Conservation (phyloP, 495 filamentous ascomycete species). For the Talaromyces ruber region DNA sequence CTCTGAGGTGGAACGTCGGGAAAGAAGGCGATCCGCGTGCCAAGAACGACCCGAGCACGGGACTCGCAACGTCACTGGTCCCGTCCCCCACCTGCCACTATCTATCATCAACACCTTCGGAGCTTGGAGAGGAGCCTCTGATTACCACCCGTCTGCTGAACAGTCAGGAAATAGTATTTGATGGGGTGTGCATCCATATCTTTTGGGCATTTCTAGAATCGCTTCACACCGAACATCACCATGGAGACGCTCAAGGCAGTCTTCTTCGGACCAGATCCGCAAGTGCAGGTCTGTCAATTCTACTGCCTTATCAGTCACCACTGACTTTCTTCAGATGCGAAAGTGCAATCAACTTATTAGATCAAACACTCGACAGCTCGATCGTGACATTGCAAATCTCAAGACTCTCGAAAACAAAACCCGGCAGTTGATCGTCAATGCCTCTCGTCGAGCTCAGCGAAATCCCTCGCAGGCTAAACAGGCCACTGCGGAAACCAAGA, state of each 20-base stretch:
- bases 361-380: conserved; percentile 84
- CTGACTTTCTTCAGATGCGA: conserved; percentile 53
- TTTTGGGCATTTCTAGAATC: not conserved
- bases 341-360: conserved; percentile 95
- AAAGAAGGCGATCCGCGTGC: not conserved
- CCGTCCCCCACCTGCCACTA: not conserved
- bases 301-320: not conserved
- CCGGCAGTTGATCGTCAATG: conserved; percentile 71
- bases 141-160: not conserved
- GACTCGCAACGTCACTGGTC: not conserved
- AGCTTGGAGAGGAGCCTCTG: too few relatives aligned
- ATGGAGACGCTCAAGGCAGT: conserved; percentile 87
- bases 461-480: conserved; percentile 68
- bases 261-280: conserved; percentile 88
- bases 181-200: not conserved
- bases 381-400: conserved; percentile 78
- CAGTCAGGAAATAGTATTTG: not conserved
- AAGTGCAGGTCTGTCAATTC: conserved; percentile 59
- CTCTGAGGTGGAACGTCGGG: not conserved
- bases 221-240: conserved; percentile 6
- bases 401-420: conserved; percentile 74
- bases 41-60: not conserved
- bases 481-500: conserved; percentile 68
- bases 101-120: not conserved
- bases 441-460: conserved; percentile 68